Conservation (phyloP, 345 rosid species). For the Eutrema heterophyllum region DNA sequence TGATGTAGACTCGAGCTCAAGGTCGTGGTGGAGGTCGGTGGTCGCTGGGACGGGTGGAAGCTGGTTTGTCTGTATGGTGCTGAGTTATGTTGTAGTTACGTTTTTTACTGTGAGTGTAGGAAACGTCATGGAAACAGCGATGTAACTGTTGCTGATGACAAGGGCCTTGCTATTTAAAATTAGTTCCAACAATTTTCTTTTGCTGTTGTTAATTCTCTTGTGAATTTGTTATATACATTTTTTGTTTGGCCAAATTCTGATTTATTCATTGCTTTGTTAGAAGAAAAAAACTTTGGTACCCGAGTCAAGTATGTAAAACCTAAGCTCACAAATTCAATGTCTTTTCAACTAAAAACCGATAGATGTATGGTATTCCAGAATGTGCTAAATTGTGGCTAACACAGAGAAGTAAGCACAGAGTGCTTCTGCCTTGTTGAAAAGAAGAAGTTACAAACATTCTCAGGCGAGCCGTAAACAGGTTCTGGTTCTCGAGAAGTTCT, state of each 20-base stretch:
- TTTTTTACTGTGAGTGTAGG: constrained; percentile 59
- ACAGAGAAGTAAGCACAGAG: background rate
- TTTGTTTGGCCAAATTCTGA: background rate
- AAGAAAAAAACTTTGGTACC: background rate
- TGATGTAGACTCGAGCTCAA: constrained; percentile 16
- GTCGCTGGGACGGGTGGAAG: constrained; percentile 39
- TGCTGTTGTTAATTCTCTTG: background rate
- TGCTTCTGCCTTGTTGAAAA: background rate
- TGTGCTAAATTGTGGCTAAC: background rate
- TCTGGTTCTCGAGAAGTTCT: background rate
- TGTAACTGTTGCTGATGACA: constrained; percentile 4
- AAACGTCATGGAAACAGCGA: constrained; percentile 25
- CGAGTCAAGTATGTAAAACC: no score
- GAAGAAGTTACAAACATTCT: background rate
- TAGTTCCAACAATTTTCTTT: background rate
- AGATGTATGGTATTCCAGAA: no score
- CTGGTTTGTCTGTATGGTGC: constrained; percentile 46
- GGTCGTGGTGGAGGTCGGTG: constrained; percentile 37
- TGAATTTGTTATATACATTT: constrained; percentile 11
- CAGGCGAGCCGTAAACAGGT: background rate
- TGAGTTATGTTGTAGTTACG: constrained; percentile 59
- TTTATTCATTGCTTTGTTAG: background rate
- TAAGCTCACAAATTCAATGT: no score
- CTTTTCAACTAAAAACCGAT: no score
- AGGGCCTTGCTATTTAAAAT: constrained; percentile 11